Evolutionary conservation across 345 rosid genomes (phyloP).

Genomic region (Hypericum androsaemum): DNA sequence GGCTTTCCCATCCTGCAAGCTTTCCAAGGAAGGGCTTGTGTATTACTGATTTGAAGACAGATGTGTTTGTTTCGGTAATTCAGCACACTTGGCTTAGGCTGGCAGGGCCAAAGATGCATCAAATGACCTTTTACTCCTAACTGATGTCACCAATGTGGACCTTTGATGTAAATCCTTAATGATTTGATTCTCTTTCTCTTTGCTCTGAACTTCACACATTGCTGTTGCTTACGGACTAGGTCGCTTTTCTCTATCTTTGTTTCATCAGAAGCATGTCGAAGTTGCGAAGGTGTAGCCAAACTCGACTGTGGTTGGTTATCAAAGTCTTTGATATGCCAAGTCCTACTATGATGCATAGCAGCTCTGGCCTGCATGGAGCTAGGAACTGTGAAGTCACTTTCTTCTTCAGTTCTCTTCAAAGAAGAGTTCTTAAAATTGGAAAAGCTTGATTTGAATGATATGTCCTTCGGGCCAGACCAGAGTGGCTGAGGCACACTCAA

Average conservation of each 20-base stretch:
- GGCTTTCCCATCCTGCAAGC: constrained; percentile 10
- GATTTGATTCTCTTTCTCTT: constrained; percentile 17
- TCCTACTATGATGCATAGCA: constrained; percentile 11
- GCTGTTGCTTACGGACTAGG: constrained; percentile 15
- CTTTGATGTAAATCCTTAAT: too few species aligned
- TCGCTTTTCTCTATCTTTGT: constrained; percentile 15
- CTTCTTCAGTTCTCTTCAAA: constrained; percentile 20
- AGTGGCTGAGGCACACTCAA: constrained; percentile 17
- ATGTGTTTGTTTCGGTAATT: constrained; percentile 23
- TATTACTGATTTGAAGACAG: constrained; percentile 22
- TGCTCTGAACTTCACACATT: constrained; percentile 11
- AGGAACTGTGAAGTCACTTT: constrained; percentile 31
- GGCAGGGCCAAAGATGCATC: constrained; percentile 18
- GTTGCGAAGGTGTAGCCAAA: constrained; percentile 30
- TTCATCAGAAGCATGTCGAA: constrained; percentile 23
- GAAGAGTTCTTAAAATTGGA: constrained; percentile 26
- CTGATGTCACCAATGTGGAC: constrained; percentile 15
- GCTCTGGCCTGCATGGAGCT: constrained; percentile 17
- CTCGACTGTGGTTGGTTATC: constrained; percentile 15
- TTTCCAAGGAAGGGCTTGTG: constrained; percentile 20
- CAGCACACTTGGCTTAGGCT: constrained; percentile 14
- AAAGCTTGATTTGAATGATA: constrained; percentile 26
- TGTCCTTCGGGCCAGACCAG: too few species aligned
- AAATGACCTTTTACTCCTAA: constrained; percentile 13
- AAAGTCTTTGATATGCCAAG: constrained; percentile 10